Base-by-base conservation (phyloP, 371 early-diverging fungal species). In the Thermomucor indicae-seudaticae region DNA sequence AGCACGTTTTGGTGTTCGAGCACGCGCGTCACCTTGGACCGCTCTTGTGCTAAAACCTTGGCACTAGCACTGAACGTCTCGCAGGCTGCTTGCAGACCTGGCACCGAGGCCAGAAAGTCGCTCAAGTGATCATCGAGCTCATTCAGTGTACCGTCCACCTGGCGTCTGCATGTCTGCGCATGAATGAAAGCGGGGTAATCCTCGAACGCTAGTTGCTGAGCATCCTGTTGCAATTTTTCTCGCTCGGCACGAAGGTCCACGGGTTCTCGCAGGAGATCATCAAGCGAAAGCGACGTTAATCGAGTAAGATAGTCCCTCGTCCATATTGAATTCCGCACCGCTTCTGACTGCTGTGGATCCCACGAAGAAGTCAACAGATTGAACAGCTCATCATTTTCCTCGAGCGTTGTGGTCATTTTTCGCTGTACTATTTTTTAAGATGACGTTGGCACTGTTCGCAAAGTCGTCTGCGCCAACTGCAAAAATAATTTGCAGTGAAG, bases 141-240 rank as follows among this genome's bases (percentile, higher is more conserved):
- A 22, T 72, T 75, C 7, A 89, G 66, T 0, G 81, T 80, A 6
- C 69, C 63, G 32, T 76, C 69, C 20, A 83, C 75, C 19, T 75
- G 67, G 8, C 73, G 61, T 37, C 79, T 78, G 53, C 85, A 84
- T 2, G 67, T 74, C 53, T 85, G 81, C 40, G 85, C 83, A 16
- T 76, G 65, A 39, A 88, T 65, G 60, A 88, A 86, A 2, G 84
- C 70, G 16, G 83, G 76, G 53, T 88, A 88, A 41, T 90, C 87
- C 17, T 70, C 53, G 55, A 80, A 87, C 1, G 87, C 88, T 2
- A 90, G 67, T 30, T 78, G 79, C 22, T 86, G 80, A 24, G 88
- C 81, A 55, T 85, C 80, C n/a, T 67, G 57, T 31, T 79, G 76
- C 38, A 84, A 67, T 38, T 79, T 78, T 23, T 60, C 57, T 35